Evolutionary conservation across 2,329 filamentous ascomycete species (phyloP).

Genomic region (Alternaria sp.): DNA sequence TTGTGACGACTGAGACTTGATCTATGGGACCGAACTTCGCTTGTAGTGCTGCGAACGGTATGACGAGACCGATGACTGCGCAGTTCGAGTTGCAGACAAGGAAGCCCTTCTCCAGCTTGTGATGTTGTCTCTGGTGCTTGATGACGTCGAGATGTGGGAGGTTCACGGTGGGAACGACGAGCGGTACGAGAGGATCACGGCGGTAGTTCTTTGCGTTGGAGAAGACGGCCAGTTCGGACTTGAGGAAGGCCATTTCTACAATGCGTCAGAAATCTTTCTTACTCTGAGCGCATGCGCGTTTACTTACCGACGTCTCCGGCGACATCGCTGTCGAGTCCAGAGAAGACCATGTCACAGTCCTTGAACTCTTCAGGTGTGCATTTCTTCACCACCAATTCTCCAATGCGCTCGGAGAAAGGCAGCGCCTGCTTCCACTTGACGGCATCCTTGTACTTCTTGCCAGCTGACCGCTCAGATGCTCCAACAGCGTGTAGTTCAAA

Average conservation of each 20-base stretch:
- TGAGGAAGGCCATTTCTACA: slow-evolving; percentile 84
- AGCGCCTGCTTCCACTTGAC: slow-evolving; percentile 92
- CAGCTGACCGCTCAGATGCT: slow-evolving; percentile 86
- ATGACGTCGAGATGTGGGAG: slow-evolving; percentile 86
- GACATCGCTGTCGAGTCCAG: slow-evolving; percentile 89
- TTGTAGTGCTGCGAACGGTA: slow-evolving; percentile 91
- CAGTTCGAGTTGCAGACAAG: slow-evolving; percentile 98
- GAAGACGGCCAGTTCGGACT: slow-evolving; percentile 88
- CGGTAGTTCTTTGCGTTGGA: slow-evolving; percentile 99
- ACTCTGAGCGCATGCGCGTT: background rate
- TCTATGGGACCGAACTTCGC: slow-evolving; percentile 81
- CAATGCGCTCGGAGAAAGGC: slow-evolving; percentile 79
- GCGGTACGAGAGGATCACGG: slow-evolving; percentile 85
- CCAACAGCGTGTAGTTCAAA: slow-evolving; percentile 89
- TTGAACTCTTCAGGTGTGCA: slow-evolving; percentile 83
- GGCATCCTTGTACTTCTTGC: slow-evolving; percentile 94
- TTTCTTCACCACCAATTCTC: slow-evolving; percentile 82
- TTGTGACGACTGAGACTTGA: slow-evolving; percentile 85
- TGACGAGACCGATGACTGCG: slow-evolving; percentile 94
- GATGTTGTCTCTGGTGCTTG: slow-evolving; percentile 81
- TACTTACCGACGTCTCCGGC: slow-evolving; percentile 85
- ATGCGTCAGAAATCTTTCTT: slow-evolving; percentile 2
- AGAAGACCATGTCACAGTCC: slow-evolving; percentile 94
- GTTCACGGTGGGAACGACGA: slow-evolving; percentile 96
- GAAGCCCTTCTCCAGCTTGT: slow-evolving; percentile 82